These are phyloP conservation scores for Anastatica hierochuntica DNA, from an alignment of 345 rosid genomes.

Conservation along the genomic window DNA sequence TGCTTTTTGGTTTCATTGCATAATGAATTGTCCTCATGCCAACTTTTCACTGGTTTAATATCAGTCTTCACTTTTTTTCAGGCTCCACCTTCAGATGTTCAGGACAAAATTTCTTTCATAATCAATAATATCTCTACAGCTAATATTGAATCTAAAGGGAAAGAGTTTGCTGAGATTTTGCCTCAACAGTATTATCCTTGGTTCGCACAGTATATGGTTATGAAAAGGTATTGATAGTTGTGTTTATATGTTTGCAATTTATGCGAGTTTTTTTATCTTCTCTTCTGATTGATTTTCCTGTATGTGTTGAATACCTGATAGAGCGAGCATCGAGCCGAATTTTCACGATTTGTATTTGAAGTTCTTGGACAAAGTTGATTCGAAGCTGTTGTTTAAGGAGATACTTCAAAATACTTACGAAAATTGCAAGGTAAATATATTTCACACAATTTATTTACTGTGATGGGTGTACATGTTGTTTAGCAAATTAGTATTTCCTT, in stretches of 20 bases:
- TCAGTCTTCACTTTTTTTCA: constrained; percentile 26
- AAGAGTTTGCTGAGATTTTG: constrained; percentile 73
- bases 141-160: constrained; percentile 73
- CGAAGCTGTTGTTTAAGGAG: constrained; percentile 72
- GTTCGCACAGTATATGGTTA: constrained; percentile 98
- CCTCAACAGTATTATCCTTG: constrained; percentile 80
- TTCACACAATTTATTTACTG: not conserved
- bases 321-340: constrained; percentile 98
- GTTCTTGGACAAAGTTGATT: constrained; percentile 80
- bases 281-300: constrained; percentile 2
- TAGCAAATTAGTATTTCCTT: not conserved
- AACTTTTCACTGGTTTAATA: not conserved
- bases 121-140: constrained; percentile 76
- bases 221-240: constrained; percentile 56
- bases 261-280: not conserved
- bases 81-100: constrained; percentile 77
- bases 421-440: constrained; percentile 76
- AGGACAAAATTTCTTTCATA: constrained; percentile 85
- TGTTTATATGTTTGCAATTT: not conserved
- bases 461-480: not conserved
- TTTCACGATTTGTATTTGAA: constrained; percentile 93
- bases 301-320: constrained; percentile 20
- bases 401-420: constrained; percentile 85
- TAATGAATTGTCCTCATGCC: constrained; percentile 1
- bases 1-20: not conserved